Percentiles rank a stretch among this genome's conserved stretches.
phyloP scores from a whole-genome alignment of 352 stramenopile species.

The Phytophthora sp. region DNA sequence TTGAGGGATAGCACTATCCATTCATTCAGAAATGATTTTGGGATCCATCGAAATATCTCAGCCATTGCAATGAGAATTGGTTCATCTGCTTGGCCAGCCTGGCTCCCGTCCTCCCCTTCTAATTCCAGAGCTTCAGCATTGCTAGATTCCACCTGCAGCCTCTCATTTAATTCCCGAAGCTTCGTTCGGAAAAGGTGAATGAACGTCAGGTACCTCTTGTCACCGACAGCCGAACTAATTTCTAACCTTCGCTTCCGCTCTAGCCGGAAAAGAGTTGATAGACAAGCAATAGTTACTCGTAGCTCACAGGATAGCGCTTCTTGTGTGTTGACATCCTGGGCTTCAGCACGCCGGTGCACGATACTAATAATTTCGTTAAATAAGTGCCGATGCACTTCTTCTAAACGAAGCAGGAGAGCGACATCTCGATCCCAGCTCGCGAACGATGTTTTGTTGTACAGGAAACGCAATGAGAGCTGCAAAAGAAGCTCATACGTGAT shows the following conservation, averaged over 20 bases:
- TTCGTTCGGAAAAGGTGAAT: slow-evolving; percentile 49
- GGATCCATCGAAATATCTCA: slow-evolving; percentile 48
- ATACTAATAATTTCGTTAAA: slow-evolving; percentile 41
- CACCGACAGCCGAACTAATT: slow-evolving; percentile 31
- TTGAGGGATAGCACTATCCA: slow-evolving; percentile 57
- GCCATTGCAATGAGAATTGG: slow-evolving; percentile 30
- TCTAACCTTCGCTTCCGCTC: slow-evolving; percentile 51
- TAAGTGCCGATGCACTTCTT: slow-evolving; percentile 51
- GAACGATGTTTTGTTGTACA: slow-evolving; percentile 36
- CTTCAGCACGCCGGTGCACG: slow-evolving; percentile 2
- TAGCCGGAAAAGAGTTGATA: slow-evolving; percentile 57
- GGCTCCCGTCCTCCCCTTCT: slow-evolving; percentile 4
- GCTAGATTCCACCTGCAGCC: neutral
- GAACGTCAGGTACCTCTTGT: slow-evolving; percentile 61
- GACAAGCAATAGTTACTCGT: slow-evolving; percentile 39
- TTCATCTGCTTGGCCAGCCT: slow-evolving; percentile 1
- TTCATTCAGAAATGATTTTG: slow-evolving; percentile 49
- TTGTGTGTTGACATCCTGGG: slow-evolving; percentile 1
- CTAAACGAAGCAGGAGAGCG: slow-evolving; percentile 51
- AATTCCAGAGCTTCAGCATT: slow-evolving; percentile 4
- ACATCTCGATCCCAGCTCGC: slow-evolving; percentile 56
- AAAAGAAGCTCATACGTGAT: slow-evolving; percentile 49
- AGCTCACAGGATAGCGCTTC: slow-evolving; percentile 30
- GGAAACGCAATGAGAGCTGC: slow-evolving; percentile 46
- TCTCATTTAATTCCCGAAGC: slow-evolving; percentile 54